Evolutionary conservation across 2,329 filamentous ascomycete genomes (phyloP), one percentile per base, ranked within the genome.

Genomic region (Pseudogymnoascus sp.): DNA sequence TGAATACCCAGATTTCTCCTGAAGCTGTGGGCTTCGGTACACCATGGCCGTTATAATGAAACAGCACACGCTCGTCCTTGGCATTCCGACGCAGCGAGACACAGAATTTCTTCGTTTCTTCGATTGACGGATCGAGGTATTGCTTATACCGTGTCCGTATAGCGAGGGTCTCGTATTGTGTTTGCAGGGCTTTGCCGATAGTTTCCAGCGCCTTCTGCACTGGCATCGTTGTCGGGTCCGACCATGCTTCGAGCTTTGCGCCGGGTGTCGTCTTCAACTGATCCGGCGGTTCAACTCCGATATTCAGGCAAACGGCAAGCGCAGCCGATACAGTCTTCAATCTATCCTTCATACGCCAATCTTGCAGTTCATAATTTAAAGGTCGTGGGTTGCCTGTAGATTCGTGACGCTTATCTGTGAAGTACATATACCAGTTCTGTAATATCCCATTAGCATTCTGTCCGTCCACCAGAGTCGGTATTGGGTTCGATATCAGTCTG

Each of bases 351-450:
- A 97, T 97, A 64, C 95, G 89, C 95, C 95, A 99, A 74, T 97
- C 95, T 73, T 96, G 90, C 5, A 96, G 78, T 66, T 86, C 81
- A 68, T 84, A 84, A 26, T 78, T 75, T 16, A 81, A 82, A 61
- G 85, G 82, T 73, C 92, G 91, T 14, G 92, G 91, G 68, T 93
- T 91, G 21, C 92, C 95, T 37, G 91, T 93, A 21, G 91, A 95
- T 74, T 97, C 95, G 76, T 99, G 95, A 62, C 93, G 88, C 76
- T 97, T 97, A 76, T 99, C 95, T 67, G 93, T 97, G 76, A 90
- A 99, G 77, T 99, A 99, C 93, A 97, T 97, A 80, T 96, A 97
- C 86, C 96, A 99, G 69, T 91, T 96, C 89, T 96, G 76, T 63
- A 65, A 33, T 31, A n/a, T 63, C 64, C 66, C 60, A 68, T 70